These are phyloP conservation scores for Stephania yunnanensis DNA, from an alignment of 164 flowering plant genomes.

Conservation along the genomic window DNA sequence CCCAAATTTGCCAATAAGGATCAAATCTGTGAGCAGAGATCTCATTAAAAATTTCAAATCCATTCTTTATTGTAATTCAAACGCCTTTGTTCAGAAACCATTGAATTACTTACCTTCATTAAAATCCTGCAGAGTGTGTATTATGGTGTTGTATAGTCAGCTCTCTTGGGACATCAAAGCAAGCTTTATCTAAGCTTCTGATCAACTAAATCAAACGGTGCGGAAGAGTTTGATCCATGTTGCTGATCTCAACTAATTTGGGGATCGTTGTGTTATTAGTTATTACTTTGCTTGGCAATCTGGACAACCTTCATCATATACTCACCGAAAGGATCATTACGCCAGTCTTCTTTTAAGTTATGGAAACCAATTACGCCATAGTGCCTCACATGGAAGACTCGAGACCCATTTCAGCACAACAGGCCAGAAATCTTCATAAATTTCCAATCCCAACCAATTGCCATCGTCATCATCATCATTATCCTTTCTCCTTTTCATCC, in stretches of 20 bases:
- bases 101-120: background rate
- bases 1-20: background rate
- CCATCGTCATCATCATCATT: background rate
- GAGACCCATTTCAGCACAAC: background rate
- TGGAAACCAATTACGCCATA: background rate
- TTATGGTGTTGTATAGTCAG: background rate
- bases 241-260: too few species aligned
- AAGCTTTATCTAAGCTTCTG: too few species aligned
- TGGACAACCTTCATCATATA: constrained; percentile 6
- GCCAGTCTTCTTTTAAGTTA: background rate
- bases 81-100: background rate
- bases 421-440: background rate
- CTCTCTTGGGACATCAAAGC: background rate
- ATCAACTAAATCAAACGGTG: too few species aligned
- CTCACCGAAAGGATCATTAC: background rate
- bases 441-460: background rate
- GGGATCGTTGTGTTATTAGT: too few species aligned
- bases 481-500: background rate
- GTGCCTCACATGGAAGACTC: background rate
- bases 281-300: background rate
- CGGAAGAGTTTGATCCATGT: too few species aligned
- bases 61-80: background rate
- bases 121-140: background rate
- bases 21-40: background rate
- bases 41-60: background rate